Conservation (phyloP, 768 basidiomycete species). For the Tephrocybe sp. region DNA sequence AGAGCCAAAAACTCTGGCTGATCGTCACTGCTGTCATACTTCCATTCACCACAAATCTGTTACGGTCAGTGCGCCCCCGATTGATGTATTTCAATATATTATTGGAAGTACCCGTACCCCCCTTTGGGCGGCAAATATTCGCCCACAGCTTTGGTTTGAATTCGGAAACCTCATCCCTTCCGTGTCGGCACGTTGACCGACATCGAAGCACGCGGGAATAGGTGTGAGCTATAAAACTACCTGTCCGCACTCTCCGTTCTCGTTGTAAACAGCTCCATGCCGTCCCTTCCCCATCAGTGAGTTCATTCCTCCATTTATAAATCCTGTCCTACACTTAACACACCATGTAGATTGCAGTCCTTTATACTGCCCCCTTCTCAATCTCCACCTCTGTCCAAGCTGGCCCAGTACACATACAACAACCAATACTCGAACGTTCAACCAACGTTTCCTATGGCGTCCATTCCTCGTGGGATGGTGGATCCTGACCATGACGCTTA, state of each 20-base stretch:
- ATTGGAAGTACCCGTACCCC: constrained; percentile 10
- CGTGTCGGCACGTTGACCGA: constrained; percentile 14
- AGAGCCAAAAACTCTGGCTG: constrained; percentile 5
- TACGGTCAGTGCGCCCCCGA: constrained; percentile 1
- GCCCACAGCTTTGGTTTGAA: constrained; percentile 17
- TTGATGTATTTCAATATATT: constrained; percentile 11
- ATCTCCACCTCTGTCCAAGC: neutral
- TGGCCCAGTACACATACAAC: constrained; percentile 1
- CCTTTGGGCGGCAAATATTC: constrained; percentile 9
- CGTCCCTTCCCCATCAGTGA: constrained; percentile 15
- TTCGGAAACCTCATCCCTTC: constrained; percentile 10
- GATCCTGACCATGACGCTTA: constrained; percentile 9
- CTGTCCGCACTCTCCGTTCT: constrained; percentile 1
- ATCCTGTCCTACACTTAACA: neutral
- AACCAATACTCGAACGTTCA: constrained; percentile 4
- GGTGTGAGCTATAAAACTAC: constrained; percentile 19
- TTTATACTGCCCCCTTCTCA: constrained; percentile 4
- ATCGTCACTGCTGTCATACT: constrained; percentile 16
- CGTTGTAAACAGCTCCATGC: constrained; percentile 12
- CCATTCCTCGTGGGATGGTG: constrained; percentile 13
- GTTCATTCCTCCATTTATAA: constrained; percentile 14
- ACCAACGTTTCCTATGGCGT: constrained; percentile 4
- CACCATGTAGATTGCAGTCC: constrained; percentile 11
- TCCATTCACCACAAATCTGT: constrained; percentile 7
- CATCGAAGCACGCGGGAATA: constrained; percentile 14